Evolutionary conservation across 148 eudicot genomes (phyloP).

Genomic region (Chenopodium album): DNA sequence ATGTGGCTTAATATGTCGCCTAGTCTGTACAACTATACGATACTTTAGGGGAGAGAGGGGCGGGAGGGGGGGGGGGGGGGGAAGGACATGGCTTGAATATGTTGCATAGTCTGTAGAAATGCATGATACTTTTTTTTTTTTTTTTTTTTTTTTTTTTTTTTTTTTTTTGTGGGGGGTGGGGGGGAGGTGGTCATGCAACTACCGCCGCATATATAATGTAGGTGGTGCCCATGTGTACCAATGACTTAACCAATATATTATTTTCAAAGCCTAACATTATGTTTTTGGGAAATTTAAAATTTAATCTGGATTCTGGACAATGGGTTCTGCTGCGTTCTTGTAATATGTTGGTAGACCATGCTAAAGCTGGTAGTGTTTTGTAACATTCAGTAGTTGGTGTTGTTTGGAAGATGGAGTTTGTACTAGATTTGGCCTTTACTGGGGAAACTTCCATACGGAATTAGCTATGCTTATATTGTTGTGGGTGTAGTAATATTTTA

Average conservation of each 20-base stretch:
- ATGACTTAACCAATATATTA: neutral
- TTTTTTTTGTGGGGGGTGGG: too few species aligned
- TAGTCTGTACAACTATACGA: neutral
- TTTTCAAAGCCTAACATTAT: neutral
- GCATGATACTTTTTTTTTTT: too few species aligned
- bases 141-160: too few species aligned
- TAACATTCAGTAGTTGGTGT: neutral
- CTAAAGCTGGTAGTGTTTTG: neutral
- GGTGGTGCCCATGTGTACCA: neutral
- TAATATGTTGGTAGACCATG: neutral
- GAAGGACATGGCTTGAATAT: too few species aligned
- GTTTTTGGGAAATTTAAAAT: neutral
- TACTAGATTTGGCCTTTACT: neutral
- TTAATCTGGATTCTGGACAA: neutral
- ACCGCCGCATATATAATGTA: neutral
- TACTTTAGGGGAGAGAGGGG: neutral
- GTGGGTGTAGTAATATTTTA: neutral
- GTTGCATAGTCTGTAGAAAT: too few species aligned
- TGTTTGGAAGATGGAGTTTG: neutral
- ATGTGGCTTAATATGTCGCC: neutral
- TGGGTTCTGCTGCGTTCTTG: neutral
- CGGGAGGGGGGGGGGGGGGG: too few species aligned
- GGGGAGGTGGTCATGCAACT: neutral
- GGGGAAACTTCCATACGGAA: neutral
- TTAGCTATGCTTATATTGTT: neutral